These are phyloP conservation scores for Parathielavia appendiculata DNA, from an alignment of 495 filamentous ascomycete genomes.

Conservation along the genomic window DNA sequence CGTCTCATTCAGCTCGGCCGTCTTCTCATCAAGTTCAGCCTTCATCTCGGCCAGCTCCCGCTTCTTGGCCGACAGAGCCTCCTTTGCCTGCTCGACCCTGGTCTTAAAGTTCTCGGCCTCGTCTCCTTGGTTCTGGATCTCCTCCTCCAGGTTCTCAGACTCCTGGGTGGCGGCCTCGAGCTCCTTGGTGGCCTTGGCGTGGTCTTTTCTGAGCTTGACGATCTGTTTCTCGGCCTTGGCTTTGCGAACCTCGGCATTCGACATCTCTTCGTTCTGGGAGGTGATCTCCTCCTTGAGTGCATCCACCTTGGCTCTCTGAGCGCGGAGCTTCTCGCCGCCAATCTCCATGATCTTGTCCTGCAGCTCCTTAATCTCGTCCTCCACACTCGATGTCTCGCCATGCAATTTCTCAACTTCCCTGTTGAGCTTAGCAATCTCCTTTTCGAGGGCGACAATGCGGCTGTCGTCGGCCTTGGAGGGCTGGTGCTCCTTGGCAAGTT, in stretches of 20 bases:
- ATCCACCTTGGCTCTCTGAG: conserved; percentile 92
- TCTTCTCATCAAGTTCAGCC: conserved; percentile 78
- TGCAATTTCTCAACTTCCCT: conserved; percentile 76
- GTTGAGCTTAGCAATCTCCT: conserved; percentile 68
- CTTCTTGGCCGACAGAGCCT: conserved; percentile 71
- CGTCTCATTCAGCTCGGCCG: conserved; percentile 80
- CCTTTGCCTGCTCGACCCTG: conserved; percentile 81
- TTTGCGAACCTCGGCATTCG: conserved; percentile 74
- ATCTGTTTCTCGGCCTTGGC: conserved; percentile 91
- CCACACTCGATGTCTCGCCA: conserved; percentile 74
- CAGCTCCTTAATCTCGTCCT: conserved; percentile 82
- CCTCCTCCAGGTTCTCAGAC: conserved; percentile 66
- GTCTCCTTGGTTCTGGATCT: conserved; percentile 67
- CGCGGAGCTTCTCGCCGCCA: conserved; percentile 84
- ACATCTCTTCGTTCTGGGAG: conserved; percentile 72
- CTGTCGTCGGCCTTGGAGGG: conserved; percentile 72
- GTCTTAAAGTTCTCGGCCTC: conserved; percentile 66
- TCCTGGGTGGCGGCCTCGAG: conserved; percentile 65
- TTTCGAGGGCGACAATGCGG: conserved; percentile 62
- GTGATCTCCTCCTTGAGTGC: conserved; percentile 80
- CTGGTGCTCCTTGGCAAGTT: conserved; percentile 73
- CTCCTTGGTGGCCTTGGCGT: conserved; percentile 68
- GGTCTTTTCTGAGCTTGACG: conserved; percentile 77
- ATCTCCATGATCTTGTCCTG: conserved; percentile 98
- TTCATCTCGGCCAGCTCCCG: conserved; percentile 75